Evolutionary conservation across 331 rosid species (phyloP).

Genomic region (Quercus lobata): DNA sequence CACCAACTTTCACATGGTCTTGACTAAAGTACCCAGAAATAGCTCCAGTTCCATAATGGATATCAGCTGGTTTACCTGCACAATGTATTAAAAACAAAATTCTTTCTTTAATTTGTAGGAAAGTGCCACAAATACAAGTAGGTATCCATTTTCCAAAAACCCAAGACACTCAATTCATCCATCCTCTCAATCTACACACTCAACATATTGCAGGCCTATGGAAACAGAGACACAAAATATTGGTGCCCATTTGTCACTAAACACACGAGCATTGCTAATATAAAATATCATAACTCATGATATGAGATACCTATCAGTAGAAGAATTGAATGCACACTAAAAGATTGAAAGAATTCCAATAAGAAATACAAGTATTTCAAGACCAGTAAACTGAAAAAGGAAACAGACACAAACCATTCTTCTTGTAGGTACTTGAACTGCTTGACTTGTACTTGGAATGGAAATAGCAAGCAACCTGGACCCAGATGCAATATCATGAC

Average conservation of each 20-base stretch:
- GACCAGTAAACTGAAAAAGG: neutral
- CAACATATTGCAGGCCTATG: no score
- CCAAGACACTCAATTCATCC: no score
- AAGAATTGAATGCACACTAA: neutral
- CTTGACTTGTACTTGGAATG: constrained; percentile 57
- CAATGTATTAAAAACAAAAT: neutral
- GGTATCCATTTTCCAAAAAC: neutral
- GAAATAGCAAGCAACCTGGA: constrained; percentile 60
- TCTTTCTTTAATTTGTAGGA: neutral
- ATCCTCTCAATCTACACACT: no score
- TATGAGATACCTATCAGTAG: neutral
- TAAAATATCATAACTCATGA: neutral
- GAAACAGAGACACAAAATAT: neutral
- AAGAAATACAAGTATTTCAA: neutral
- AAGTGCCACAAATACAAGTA: neutral
- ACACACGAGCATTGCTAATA: neutral
- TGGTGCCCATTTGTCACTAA: neutral
- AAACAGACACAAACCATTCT: constrained; percentile 46
- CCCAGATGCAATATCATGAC: constrained; percentile 4
- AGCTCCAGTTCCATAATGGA: constrained; percentile 69
- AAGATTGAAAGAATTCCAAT: neutral
- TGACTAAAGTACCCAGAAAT: constrained; percentile 63
- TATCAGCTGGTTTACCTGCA: constrained; percentile 57
- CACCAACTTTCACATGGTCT: constrained; percentile 60
- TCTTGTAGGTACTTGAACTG: constrained; percentile 50